phyloP scores from a whole-genome alignment of 2,329 filamentous ascomycete species.

The Fusarium sp. region DNA sequence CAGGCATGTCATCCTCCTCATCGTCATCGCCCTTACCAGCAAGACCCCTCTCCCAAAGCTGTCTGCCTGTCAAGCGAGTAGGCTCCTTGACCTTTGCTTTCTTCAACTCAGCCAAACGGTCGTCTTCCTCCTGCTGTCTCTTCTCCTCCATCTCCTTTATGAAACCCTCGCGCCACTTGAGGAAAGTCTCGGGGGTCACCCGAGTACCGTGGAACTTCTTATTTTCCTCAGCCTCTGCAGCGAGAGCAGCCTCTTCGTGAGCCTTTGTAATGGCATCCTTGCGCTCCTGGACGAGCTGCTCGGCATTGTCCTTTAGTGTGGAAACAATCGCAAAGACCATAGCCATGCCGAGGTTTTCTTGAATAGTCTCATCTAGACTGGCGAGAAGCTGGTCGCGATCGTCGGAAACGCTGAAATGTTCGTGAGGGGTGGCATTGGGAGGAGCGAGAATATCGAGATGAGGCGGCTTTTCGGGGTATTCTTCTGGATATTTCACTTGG shows the following conservation, averaged over 20 bases:
- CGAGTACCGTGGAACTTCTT: slow-evolving; percentile 92
- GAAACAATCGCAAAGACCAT: slow-evolving; percentile 96
- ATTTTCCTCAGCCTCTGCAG: slow-evolving; percentile 89
- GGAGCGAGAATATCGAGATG: slow-evolving; percentile 81
- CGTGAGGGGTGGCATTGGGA: slow-evolving; percentile 74
- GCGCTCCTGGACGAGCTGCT: slow-evolving; percentile 81
- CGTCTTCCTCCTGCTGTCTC: slow-evolving; percentile 75
- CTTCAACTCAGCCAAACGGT: slow-evolving; percentile 84
- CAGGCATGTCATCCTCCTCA: slow-evolving; percentile 73
- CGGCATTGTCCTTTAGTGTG: slow-evolving; percentile 89
- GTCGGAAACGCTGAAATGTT: slow-evolving; percentile 80
- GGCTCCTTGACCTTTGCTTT: slow-evolving; percentile 81
- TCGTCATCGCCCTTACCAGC: slow-evolving; percentile 73
- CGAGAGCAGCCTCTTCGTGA: slow-evolving; percentile 65
- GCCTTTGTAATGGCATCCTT: slow-evolving; percentile 70
- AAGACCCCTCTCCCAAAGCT: slow-evolving; percentile 82
- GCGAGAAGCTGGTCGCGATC: slow-evolving; percentile 82
- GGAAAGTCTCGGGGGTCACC: slow-evolving; percentile 87
- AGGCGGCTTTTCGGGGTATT: slow-evolving; percentile 90
- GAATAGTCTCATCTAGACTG: slow-evolving; percentile 77
- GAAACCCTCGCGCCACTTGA: slow-evolving; percentile 84
- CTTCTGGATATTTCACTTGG: slow-evolving; percentile 87
- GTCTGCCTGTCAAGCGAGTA: slow-evolving; percentile 75
- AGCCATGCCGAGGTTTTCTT: slow-evolving; percentile 95
- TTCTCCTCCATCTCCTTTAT: slow-evolving; percentile 82